Conservation (phyloP, 371 early-diverging fungal genomes). For the Basidiobolus meristosporus region DNA sequence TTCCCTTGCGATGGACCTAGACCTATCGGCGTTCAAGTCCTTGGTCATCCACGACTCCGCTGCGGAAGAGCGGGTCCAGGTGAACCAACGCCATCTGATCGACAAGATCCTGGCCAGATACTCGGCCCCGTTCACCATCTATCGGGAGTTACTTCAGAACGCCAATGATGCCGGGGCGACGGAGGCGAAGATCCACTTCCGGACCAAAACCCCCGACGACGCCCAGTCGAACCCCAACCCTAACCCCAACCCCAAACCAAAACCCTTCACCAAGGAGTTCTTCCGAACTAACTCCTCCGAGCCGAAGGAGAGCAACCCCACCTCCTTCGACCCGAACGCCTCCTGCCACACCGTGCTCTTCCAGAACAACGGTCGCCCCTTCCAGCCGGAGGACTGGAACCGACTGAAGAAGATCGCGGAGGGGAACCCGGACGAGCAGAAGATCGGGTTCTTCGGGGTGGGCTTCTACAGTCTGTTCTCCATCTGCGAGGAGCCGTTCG, state of each 20-base stretch:
- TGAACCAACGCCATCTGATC: slow-evolving; percentile 81
- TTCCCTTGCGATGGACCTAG: too few relatives aligned
- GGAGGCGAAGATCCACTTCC: too few relatives aligned
- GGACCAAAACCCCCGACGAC: too few relatives aligned
- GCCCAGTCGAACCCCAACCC: too few relatives aligned
- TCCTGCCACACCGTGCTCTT: slow-evolving; percentile 46
- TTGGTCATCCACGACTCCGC: too few relatives aligned
- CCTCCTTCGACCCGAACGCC: too few relatives aligned
- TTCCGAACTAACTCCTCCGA: too few relatives aligned
- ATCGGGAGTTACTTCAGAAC: slow-evolving; percentile 64
- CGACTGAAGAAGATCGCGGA: slow-evolving; percentile 74
- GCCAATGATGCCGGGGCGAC: slow-evolving; percentile 12
- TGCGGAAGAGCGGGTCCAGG: slow-evolving; percentile 26
- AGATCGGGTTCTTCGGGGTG: slow-evolving; percentile 80
- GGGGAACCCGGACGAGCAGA: slow-evolving; percentile 72
- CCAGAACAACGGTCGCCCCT: slow-evolving; percentile 70
- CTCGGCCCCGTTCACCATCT: slow-evolving; percentile 57
- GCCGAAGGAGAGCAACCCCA: slow-evolving; percentile 41
- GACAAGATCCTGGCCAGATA: slow-evolving; percentile 83
- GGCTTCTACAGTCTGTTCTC: slow-evolving; percentile 77
- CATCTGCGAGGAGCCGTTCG: slow-evolving; percentile 76
- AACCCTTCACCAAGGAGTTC: too few relatives aligned
- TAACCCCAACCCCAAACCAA: too few relatives aligned
- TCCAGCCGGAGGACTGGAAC: slow-evolving; percentile 68
- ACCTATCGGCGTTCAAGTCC: too few relatives aligned